phyloP scores from a whole-genome alignment of 331 rosid genomes.

The Stylosanthes scabra region DNA sequence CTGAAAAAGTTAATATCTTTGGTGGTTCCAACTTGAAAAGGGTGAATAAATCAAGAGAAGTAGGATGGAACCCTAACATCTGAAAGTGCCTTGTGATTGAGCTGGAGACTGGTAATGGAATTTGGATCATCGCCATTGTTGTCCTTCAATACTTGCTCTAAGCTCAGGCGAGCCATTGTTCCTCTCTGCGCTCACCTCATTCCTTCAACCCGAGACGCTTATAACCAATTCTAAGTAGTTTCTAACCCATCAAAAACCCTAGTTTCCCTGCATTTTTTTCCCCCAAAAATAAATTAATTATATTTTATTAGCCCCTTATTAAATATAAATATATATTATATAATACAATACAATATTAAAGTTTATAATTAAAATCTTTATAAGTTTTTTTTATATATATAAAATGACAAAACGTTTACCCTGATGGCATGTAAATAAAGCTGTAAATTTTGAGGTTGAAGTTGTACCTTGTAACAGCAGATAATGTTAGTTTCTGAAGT shows the following conservation, averaged over 20 bases:
- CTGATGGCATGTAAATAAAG: no score
- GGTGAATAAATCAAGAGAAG: conserved; percentile 24
- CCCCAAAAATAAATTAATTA: no score
- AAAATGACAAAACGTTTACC: no score
- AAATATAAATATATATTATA: no score
- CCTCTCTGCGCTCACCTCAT: not conserved
- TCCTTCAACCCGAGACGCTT: conserved; percentile 6
- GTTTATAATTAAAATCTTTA: no score
- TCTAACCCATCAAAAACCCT: conserved; percentile 36
- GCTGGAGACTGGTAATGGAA: conserved; percentile 64
- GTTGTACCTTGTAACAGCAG: not conserved
- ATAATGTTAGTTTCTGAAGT: conserved; percentile 18
- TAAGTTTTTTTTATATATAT: no score
- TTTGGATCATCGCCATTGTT: conserved; percentile 49
- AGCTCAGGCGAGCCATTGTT: conserved; percentile 65
- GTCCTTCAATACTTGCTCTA: conserved; percentile 66
- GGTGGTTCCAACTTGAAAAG: not conserved
- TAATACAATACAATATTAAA: no score
- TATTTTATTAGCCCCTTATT: no score
- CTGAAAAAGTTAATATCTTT: conserved; percentile 15
- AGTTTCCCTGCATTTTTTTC: no score
- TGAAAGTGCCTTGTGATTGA: conserved; percentile 77
- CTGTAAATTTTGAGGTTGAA: no score
- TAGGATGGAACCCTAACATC: conserved; percentile 50
- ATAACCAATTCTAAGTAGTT: not conserved